phyloP scores from a whole-genome alignment of 2,329 filamentous ascomycete genomes.

The Shiraia bambusicola region DNA sequence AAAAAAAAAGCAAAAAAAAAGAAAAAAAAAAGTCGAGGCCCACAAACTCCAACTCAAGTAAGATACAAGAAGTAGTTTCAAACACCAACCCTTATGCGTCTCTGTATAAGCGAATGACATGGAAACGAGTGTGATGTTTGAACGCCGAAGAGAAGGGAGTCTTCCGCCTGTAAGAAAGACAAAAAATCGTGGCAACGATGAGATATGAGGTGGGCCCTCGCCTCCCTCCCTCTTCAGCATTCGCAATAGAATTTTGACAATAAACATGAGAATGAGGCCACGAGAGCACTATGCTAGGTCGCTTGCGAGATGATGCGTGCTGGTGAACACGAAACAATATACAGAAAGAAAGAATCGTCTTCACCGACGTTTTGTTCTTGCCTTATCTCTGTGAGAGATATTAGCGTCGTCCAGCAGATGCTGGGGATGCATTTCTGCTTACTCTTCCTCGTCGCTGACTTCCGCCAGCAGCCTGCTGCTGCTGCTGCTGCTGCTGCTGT shows the following conservation, averaged over 20 bases:
- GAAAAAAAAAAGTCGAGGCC: not conserved
- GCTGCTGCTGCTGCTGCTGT: too few relatives aligned
- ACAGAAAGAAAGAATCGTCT: slow-evolving; percentile 15
- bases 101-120: not conserved
- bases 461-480: slow-evolving; percentile 47
- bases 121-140: slow-evolving; percentile 9
- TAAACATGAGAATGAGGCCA: slow-evolving; percentile 12
- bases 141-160: slow-evolving; percentile 4
- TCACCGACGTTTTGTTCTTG: not conserved
- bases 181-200: slow-evolving; percentile 30
- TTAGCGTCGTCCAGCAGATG: slow-evolving; percentile 24
- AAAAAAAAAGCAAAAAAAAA: too few relatives aligned
- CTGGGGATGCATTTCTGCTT: slow-evolving; percentile 40
- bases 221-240: slow-evolving; percentile 33
- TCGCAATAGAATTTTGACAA: slow-evolving; percentile 17
- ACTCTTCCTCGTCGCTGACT: slow-evolving; percentile 57
- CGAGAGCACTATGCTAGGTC: slow-evolving; percentile 17
- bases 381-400: slow-evolving; percentile 31
- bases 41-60: slow-evolving; percentile 17
- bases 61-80: slow-evolving; percentile 24
- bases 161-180: slow-evolving; percentile 18
- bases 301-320: slow-evolving; percentile 20
- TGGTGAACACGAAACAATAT: slow-evolving; percentile 27
- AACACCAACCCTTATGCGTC: not conserved
- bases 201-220: slow-evolving; percentile 35